Evolutionary conservation across 495 filamentous ascomycete species (phyloP), one percentile per base, ranked within the genome.

Genomic region (Daldinia loculata): DNA sequence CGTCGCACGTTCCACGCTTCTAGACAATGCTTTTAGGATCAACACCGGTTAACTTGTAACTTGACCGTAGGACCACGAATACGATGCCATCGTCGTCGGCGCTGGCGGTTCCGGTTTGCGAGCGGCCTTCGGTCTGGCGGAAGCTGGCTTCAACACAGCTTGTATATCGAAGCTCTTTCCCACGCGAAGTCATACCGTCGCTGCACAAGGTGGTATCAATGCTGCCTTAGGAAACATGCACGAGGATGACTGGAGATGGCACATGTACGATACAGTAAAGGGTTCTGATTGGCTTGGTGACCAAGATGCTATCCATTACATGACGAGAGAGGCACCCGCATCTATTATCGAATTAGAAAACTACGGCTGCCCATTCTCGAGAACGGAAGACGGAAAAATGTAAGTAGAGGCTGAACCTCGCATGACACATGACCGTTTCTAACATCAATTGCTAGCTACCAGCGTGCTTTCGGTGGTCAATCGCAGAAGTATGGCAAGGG

Each of bases 181-280:
- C 64, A 98, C 95, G 36, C 86, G 95, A 86, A 91, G 88, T 81
- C 95, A 98, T 83, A 98, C 95, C 19, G 95, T 98, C 75, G 95
- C 95, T 53, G 95, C 95, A 32, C 93, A 95, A 78, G 93, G 93
- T 71, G 93, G 93, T 74, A 97, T 97, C 84, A 97, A 97, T 82
- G 95, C 95, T 71, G 95, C 95, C 51, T 88, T 98, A 72, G 95
- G 95, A 81, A 98, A 98, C 78, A 87, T 87, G 85, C 84, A 88
- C 83, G 85, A 86, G 82, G 95, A 98, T 80, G 95, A 98, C 85
- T 98, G 95, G 95, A 90, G 95, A 81, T 98, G 95, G 95, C 95
- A 98, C 85, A 98, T 98, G 95, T 98, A 98, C 86, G 95, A 98
- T 82, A 98, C 95, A 52, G 95, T 98, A 68, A 98, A 98, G 85